Base-by-base conservation (phyloP, 2,329 filamentous ascomycete species). In the Amauroascus verrucosus region DNA sequence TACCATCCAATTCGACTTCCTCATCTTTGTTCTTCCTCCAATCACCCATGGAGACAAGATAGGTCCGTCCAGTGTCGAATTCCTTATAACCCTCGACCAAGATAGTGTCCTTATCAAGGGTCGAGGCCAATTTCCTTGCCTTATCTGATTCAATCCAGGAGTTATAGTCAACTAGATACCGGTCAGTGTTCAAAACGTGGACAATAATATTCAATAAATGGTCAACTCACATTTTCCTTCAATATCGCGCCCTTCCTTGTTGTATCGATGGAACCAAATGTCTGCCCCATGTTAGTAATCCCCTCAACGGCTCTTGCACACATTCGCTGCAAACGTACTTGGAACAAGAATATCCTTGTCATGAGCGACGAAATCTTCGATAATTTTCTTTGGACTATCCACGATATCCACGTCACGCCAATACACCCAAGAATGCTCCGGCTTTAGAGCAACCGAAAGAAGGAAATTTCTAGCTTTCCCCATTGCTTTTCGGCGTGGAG, bases 371-470 rank as follows among this genome's bases (percentile, higher is more conserved):
- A 98, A 94, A 64, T 98, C 93, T 72, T 98, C 90, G 32, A 98
- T 76, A 57, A 98, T 94, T 65, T 80, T 84, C 58, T 80, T 78
- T 1, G 91, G 88, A 67, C 86, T 95, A 65, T 98, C 90, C 45
- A 87, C 83, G 62, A 98, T 96, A 69, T 98, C 93, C 48, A 95
- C 90, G 68, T 98, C 93, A 56, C 93, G 82, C 93, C 93, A 98
- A 70, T 96, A 97, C 7, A 97, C 90, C 93, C 93, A 98, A 7
- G 89, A 91, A 67, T 98, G 93, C 57, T 97, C 89, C 0, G 89
- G 83, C 74, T 94, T 95, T 63, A 98, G 67, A 2, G 93, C 85
- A 0, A 88, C 77, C 30, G 83, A 81, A 1, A 98, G 80, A 18
- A 98, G 77, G 69, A 95, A 98, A 69, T 98, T 98, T 62, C 93